Evolutionary conservation across 2,329 filamentous ascomycete species (phyloP).

Genomic region (Pseudogymnoascus sp.): DNA sequence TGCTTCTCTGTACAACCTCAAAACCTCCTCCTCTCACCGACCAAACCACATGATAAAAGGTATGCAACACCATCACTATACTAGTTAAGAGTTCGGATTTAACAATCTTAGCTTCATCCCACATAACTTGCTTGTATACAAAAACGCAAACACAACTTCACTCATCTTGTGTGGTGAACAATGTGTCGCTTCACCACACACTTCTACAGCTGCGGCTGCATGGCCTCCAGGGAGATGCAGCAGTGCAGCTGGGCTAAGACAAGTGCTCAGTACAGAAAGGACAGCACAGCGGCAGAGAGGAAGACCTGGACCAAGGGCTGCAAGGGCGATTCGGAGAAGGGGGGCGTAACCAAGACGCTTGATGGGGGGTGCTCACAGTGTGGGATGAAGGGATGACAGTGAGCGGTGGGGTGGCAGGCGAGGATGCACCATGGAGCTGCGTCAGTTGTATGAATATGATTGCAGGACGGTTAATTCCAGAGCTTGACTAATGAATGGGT

Average conservation of each 20-base stretch:
- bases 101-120: not conserved
- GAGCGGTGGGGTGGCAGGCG: too few species aligned
- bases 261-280: not conserved
- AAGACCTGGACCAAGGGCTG: not conserved
- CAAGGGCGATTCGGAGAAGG: not conserved
- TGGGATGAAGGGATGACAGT: not conserved
- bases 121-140: not conserved
- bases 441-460: not conserved
- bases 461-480: not conserved
- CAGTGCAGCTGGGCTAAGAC: not conserved
- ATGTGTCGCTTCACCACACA: not conserved
- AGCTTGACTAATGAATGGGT: not conserved
- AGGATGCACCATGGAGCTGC: not conserved
- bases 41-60: not conserved
- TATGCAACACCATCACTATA: not conserved
- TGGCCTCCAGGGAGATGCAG: not conserved
- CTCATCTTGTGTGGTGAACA: not conserved
- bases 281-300: not conserved
- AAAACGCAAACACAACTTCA: not conserved
- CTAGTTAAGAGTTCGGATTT: not conserved
- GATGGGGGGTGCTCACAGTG: not conserved
- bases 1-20: not conserved
- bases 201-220: not conserved
- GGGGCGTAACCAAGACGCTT: not conserved
- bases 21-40: not conserved